phyloP scores from a whole-genome alignment of 805 yeast genomes.

The Saitoella complicata region DNA sequence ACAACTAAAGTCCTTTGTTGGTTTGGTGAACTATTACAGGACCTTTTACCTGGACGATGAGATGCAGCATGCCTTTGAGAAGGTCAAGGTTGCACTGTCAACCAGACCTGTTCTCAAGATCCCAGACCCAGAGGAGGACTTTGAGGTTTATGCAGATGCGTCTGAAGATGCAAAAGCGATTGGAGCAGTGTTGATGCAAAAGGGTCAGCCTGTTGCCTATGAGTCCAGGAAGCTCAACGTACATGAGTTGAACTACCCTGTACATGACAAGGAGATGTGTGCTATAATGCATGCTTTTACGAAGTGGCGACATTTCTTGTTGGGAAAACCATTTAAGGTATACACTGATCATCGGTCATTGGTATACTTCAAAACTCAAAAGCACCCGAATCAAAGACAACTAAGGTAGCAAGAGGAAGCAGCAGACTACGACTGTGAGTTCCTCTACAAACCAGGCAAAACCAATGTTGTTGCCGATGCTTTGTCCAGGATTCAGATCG shows the following conservation, averaged over 20 bases:
- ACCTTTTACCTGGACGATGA: no score
- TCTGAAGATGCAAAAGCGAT: slow-evolving; percentile 1
- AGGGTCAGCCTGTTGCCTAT: slow-evolving; percentile 2
- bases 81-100: background rate
- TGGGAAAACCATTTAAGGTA: background rate
- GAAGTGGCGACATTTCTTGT: background rate
- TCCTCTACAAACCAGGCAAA: background rate
- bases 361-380: background rate
- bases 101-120: background rate
- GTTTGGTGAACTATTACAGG: slow-evolving; percentile 2
- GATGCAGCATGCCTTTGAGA: no score
- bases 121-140: background rate
- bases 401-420: background rate
- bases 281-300: background rate
- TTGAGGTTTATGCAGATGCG: slow-evolving; percentile 7
- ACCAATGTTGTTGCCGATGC: background rate
- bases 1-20: slow-evolving; percentile 3
- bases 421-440: background rate
- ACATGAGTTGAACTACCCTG: slow-evolving; percentile 5
- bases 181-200: slow-evolving; percentile 1
- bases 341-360: background rate
- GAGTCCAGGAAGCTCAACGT: background rate
- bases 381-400: background rate
- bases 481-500: background rate
- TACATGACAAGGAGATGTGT: slow-evolving; percentile 7